phyloP scores from a whole-genome alignment of 2,329 filamentous ascomycete genomes.

The Lachnellula willkommii region DNA sequence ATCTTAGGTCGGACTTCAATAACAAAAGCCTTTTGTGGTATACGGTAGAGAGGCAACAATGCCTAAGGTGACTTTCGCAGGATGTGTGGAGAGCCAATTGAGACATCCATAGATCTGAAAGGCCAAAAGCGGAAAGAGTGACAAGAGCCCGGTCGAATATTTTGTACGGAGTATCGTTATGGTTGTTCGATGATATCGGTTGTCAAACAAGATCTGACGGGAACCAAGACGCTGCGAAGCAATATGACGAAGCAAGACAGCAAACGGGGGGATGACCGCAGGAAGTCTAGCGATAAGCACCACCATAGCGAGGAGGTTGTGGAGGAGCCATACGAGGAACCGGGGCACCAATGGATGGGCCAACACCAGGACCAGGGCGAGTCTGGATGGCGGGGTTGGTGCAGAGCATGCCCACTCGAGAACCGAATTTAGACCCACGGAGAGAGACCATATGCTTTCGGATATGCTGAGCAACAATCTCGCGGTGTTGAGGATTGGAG shows the following conservation, averaged over 20 bases:
- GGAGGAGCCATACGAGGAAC: constrained; percentile 46
- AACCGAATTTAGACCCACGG: constrained; percentile 96
- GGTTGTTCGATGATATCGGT: constrained; percentile 27
- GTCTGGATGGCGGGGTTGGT: constrained; percentile 89
- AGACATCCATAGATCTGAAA: constrained; percentile 33
- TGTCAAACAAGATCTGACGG: constrained; percentile 29
- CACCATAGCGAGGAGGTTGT: constrained; percentile 51
- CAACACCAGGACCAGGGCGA: constrained; percentile 77
- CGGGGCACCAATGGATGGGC: constrained; percentile 51
- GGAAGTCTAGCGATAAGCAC: constrained; percentile 49
- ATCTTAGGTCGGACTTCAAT: constrained; percentile 22
- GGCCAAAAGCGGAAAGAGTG: constrained; percentile 29
- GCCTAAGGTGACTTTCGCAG: constrained; percentile 28
- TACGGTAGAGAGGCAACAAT: constrained; percentile 24
- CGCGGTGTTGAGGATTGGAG: constrained; percentile 79
- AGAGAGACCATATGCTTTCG: constrained; percentile 99
- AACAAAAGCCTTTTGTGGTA: constrained; percentile 17
- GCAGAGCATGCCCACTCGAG: constrained; percentile 97
- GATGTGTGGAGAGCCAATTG: constrained; percentile 28
- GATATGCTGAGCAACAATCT: constrained; percentile 88
- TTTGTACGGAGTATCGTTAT: constrained; percentile 24
- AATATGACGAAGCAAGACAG: constrained; percentile 26
- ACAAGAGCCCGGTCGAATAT: constrained; percentile 29
- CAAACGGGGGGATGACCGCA: constrained; percentile 8
- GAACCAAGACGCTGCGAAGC: constrained; percentile 24